These are phyloP conservation scores for Scedosporium boydii DNA, from an alignment of 2,329 filamentous ascomycete species.

Conservation along the genomic window DNA sequence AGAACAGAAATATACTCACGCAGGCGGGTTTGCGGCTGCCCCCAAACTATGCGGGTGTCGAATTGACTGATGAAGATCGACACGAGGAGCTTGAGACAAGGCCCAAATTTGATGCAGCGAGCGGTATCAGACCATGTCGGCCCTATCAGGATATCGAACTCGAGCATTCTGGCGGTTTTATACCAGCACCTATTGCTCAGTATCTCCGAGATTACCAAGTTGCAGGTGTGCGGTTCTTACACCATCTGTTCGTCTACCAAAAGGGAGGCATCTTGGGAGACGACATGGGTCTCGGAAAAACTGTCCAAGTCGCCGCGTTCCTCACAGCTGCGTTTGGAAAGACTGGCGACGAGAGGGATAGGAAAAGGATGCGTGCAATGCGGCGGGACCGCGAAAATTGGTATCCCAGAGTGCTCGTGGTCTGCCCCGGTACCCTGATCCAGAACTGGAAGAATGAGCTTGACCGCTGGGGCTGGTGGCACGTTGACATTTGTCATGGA, in stretches of 20 bases:
- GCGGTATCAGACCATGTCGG: slow-evolving; percentile 53
- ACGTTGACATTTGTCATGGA: slow-evolving; percentile 74
- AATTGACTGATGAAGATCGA: slow-evolving; percentile 62
- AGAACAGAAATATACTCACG: slow-evolving; percentile 46
- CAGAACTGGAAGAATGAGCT: slow-evolving; percentile 88
- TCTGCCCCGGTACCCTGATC: slow-evolving; percentile 83
- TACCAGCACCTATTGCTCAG: slow-evolving; percentile 83
- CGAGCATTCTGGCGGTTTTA: slow-evolving; percentile 64
- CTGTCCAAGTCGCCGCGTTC: slow-evolving; percentile 90
- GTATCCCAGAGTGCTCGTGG: slow-evolving; percentile 61
- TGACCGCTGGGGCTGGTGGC: slow-evolving; percentile 91
- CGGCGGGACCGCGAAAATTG: slow-evolving; percentile 53
- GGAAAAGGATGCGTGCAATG: slow-evolving; percentile 80
- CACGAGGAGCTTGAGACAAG: slow-evolving; percentile 56
- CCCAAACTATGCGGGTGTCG: slow-evolving; percentile 64
- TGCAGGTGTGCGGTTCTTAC: slow-evolving; percentile 73
- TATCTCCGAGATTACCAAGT: slow-evolving; percentile 91
- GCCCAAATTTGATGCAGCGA: slow-evolving; percentile 51
- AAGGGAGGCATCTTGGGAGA: slow-evolving; percentile 85
- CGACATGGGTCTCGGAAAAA: slow-evolving; percentile 97
- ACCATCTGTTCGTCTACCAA: slow-evolving; percentile 83
- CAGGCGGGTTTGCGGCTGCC: slow-evolving; percentile 66
- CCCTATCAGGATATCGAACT: slow-evolving; percentile 68
- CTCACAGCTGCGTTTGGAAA: slow-evolving; percentile 89
- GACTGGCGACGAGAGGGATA: slow-evolving; percentile 77